Base-by-base conservation (phyloP, 495 filamentous ascomycete genomes). In the Tuber umbilicatum region DNA sequence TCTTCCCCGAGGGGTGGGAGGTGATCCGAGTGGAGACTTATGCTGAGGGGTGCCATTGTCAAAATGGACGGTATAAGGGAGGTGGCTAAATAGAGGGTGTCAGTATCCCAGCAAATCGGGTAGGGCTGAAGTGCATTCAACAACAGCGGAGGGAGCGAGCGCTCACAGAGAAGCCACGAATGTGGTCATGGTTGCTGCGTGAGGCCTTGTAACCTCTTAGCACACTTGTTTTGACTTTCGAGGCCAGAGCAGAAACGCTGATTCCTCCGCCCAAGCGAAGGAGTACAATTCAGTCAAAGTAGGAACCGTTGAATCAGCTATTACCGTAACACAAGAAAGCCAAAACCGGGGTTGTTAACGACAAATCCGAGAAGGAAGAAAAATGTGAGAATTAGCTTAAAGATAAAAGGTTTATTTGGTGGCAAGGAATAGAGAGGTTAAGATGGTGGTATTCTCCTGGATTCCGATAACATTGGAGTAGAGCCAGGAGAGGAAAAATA, bases 31-130 rank as follows among this genome's bases (percentile, higher is more conserved):
- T 75, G 75, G 69, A 47, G 83, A 73, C 72, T 75, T 78, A 79
- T 81, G 40, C 78, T 73, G 68, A 83, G 80, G 70, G 79, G 83
- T 78, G 70, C 73, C 77, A 74, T 78, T 78, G 43, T 79, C 77
- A 40, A 97, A 97, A 81, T 94, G 89, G 77, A 97, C 86, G 3
- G 94, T 97, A 81, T 96, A 92, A 9, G 94, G 94, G 40, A 97
- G 89, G 82, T 96, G 96, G 67, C 94, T 97, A 78, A 72, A 60
- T 50, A 67, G 39, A 35, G 41, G 45, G 69, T 68, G n/a, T 67
- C 35, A 68, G 69, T 69, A 45, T 38, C 39, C 45, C 78, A 69
- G 82, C 72, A 45, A 71, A 72, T 69, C 71, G 70, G 70, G 70
- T 75, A 27, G 40, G 47, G 37, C 69, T 71, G 74, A 70, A 70